A percentile compares a stretch with the other conserved stretches of the same genome.
Conservation (phyloP, 352 stramenopile species). For the Phytophthora pini region DNA sequence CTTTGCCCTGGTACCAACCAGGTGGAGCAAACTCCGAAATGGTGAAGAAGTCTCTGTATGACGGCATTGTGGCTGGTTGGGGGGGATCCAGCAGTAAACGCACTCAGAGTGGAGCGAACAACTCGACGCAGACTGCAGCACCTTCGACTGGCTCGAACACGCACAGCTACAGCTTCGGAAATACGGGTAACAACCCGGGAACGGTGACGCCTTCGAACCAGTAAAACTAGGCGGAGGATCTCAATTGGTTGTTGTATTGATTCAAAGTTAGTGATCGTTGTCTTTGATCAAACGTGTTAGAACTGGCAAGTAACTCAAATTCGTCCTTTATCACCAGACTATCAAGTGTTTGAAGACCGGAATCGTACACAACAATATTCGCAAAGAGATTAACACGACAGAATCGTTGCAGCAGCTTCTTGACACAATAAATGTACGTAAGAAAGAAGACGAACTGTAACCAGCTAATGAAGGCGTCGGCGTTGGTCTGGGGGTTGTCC, state of each 20-base stretch:
- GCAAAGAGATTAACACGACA: too few relatives aligned
- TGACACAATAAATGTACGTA: too few relatives aligned
- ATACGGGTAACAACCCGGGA: constrained; percentile 7
- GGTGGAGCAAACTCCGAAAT: constrained; percentile 16
- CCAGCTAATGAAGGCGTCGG: too few relatives aligned
- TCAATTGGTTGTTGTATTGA: not conserved
- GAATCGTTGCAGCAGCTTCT: too few relatives aligned
- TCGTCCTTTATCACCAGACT: too few relatives aligned
- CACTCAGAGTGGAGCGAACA: not conserved
- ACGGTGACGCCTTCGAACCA: constrained; percentile 12
- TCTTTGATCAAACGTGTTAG: not conserved
- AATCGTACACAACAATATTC: too few relatives aligned
- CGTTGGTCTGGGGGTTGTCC: too few relatives aligned
- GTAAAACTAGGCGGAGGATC: constrained; percentile 1
- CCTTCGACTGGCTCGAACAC: constrained; percentile 1
- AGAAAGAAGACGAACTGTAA: too few relatives aligned
- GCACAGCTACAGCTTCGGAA: constrained; percentile 12
- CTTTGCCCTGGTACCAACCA: constrained; percentile 36
- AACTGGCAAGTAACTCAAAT: not conserved
- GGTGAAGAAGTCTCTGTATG: constrained; percentile 35
- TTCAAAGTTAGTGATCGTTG: not conserved
- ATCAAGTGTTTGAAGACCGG: too few relatives aligned
- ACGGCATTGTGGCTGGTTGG: constrained; percentile 35
- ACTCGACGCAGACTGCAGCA: constrained; percentile 1
- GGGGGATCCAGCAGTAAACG: not conserved